Base-by-base conservation (phyloP, 2,329 filamentous ascomycete genomes). In the Pestalotiopsis sp. region DNA sequence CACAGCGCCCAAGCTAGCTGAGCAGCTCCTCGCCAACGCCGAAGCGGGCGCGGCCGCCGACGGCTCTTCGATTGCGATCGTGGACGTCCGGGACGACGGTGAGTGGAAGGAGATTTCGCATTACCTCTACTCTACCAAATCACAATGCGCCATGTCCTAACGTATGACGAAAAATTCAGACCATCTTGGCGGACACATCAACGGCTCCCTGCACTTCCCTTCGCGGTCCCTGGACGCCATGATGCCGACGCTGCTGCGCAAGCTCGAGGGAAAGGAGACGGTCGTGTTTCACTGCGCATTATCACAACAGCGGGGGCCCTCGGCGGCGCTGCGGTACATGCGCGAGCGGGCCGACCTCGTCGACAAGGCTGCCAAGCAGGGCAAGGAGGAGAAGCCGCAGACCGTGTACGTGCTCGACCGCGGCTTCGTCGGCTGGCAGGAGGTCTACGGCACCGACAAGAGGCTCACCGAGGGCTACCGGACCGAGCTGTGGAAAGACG, bases 261-360 rank as follows among this genome's bases (percentile, higher is more conserved):
- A 87, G 57, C 86, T 98, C 61, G 83, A 89, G 71, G 89, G 91
- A 76, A 94, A 94, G 79, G 88, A 96, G 67, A 91, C 87, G 11
- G 94, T 99, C 14, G 88, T 99, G 1, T 99, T 99, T 79, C 96
- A 99, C 82, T 99, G 96, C 80, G 92, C 93, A 20, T 83, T 98
- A 66, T 95, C 92, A 72, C 96, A 98, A 82, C 92, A 97, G 81
- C 86, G 96, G 0, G 96, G 96, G 0, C 96, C 96, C 0, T 87
- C 87, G 64, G 94, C 95, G 3, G 96, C 96, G 3, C 81, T 97
- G 73, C 85, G 86, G 74, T 98, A 98, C 78, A 73, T 94, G 69
- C 83, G 92, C 44, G 92, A 94, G 81, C 84, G 89, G 60, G 89
- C 91, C 72, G 82, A 85, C 14, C 3, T 14, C 7, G 56, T 62